Evolutionary conservation across 345 rosid genomes (phyloP).

Genomic region (Gossypium australe): DNA sequence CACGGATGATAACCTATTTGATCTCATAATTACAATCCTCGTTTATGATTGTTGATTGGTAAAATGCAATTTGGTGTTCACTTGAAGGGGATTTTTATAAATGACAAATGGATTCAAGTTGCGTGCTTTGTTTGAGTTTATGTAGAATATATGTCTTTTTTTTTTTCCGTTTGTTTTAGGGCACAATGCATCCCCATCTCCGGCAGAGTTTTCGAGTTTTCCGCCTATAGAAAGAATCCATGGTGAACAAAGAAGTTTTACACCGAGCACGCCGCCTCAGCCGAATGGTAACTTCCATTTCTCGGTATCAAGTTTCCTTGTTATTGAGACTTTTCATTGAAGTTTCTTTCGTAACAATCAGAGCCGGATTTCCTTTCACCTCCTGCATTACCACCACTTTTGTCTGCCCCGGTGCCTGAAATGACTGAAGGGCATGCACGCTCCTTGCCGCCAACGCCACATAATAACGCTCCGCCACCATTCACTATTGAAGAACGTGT

Average conservation of each 20-base stretch:
- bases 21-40: neutral
- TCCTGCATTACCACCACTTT: constrained; percentile 34
- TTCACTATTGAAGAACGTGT: constrained; percentile 14
- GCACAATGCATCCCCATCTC: constrained; percentile 24
- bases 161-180: constrained; percentile 21
- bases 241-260: constrained; percentile 20
- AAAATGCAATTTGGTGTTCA: neutral
- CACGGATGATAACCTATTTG: neutral
- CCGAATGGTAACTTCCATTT: constrained; percentile 12
- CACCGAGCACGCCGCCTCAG: constrained; percentile 25
- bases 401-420: constrained; percentile 35
- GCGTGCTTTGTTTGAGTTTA: constrained; percentile 1
- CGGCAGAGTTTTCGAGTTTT: constrained; percentile 21
- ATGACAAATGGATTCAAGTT: neutral
- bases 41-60: neutral
- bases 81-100: neutral
- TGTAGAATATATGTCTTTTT: neutral
- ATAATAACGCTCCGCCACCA: constrained; percentile 33
- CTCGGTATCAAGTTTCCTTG: neutral
- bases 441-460: constrained; percentile 37
- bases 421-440: constrained; percentile 33
- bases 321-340: constrained; percentile 2
- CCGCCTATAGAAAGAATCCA: constrained; percentile 29
- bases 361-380: constrained; percentile 28
- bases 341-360: constrained; percentile 24